phyloP scores from a whole-genome alignment of 2,329 filamentous ascomycete species.

The Didymella pomorum region DNA sequence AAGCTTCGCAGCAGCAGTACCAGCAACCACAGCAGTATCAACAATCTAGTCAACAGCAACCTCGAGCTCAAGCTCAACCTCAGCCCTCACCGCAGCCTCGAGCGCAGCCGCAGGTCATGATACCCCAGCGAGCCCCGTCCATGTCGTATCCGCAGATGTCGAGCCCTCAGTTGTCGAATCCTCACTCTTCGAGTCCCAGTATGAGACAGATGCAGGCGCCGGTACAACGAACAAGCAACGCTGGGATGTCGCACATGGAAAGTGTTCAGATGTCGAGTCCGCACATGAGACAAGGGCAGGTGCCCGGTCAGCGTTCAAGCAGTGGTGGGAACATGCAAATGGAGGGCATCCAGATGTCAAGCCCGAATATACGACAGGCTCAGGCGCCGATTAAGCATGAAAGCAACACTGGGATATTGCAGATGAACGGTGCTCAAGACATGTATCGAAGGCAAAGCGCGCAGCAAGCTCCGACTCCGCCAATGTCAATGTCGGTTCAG shows the following conservation, averaged over 20 bases:
- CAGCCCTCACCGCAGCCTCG: slow-evolving; percentile 2
- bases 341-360: neutral
- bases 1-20: slow-evolving; percentile 21
- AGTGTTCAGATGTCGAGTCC: slow-evolving; percentile 25
- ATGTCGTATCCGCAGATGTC: slow-evolving; percentile 38
- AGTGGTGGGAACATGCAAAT: neutral
- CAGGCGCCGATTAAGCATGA: slow-evolving; percentile 39
- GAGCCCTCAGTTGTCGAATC: slow-evolving; percentile 36
- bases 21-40: slow-evolving; percentile 26
- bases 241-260: slow-evolving; percentile 26
- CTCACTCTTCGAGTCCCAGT: slow-evolving; percentile 31
- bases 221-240: slow-evolving; percentile 34
- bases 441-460: slow-evolving; percentile 26
- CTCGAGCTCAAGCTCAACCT: slow-evolving; percentile 16
- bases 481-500: slow-evolving; percentile 49
- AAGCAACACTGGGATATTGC: slow-evolving; percentile 25
- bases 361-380: slow-evolving; percentile 33
- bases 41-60: slow-evolving; percentile 31
- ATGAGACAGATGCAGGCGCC: slow-evolving; percentile 43
- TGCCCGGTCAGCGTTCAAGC: slow-evolving; percentile 47
- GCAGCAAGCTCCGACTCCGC: slow-evolving; percentile 31
- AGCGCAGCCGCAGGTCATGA: slow-evolving; percentile 40
- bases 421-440: slow-evolving; percentile 28
- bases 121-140: slow-evolving; percentile 34
- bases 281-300: slow-evolving; percentile 37